Percentiles rank a stretch among this genome's conserved stretches.
These are phyloP conservation scores for Penicillium sp. DNA, from an alignment of 2,329 filamentous ascomycete genomes.

Conservation along the genomic window DNA sequence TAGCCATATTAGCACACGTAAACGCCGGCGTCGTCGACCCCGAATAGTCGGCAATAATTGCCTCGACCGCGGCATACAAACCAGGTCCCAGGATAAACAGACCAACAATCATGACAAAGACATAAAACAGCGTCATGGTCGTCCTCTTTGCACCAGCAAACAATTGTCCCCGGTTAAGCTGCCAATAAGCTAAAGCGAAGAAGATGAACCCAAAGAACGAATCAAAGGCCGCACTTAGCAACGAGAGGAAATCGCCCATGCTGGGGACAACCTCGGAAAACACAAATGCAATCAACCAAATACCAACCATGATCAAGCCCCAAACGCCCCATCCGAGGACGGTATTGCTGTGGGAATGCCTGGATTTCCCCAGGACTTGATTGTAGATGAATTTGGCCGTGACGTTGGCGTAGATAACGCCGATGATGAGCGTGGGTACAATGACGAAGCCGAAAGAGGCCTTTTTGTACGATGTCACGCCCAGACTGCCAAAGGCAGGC, in stretches of 20 bases:
- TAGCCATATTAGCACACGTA: slow-evolving; percentile 53
- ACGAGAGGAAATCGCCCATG: slow-evolving; percentile 56
- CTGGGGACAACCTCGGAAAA: slow-evolving; percentile 55
- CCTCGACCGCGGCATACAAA: slow-evolving; percentile 57
- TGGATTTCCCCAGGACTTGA: slow-evolving; percentile 49
- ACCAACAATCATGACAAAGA: slow-evolving; percentile 51
- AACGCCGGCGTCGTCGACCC: slow-evolving; percentile 52
- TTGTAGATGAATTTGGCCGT: slow-evolving; percentile 53
- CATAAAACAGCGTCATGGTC: slow-evolving; percentile 51
- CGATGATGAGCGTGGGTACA: slow-evolving; percentile 55
- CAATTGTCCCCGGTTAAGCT: slow-evolving; percentile 47
- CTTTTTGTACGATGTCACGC: slow-evolving; percentile 52
- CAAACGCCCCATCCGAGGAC: slow-evolving; percentile 54
- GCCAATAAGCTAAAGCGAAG: slow-evolving; percentile 56
- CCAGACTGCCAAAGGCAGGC: slow-evolving; percentile 54
- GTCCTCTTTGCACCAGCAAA: slow-evolving; percentile 43
- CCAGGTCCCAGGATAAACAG: slow-evolving; percentile 57
- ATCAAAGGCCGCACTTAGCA: slow-evolving; percentile 54
- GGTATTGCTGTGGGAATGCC: slow-evolving; percentile 54
- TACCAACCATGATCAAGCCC: slow-evolving; percentile 46
- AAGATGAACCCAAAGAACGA: slow-evolving; percentile 58
- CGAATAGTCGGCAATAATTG: slow-evolving; percentile 56
- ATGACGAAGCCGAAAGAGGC: slow-evolving; percentile 56
- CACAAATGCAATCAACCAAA: slow-evolving; percentile 52
- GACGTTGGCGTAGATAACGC: slow-evolving; percentile 56